Evolutionary conservation across 768 basidiomycete species (phyloP), one percentile per base, ranked within the genome.

Genomic region (Suillus luteus): DNA sequence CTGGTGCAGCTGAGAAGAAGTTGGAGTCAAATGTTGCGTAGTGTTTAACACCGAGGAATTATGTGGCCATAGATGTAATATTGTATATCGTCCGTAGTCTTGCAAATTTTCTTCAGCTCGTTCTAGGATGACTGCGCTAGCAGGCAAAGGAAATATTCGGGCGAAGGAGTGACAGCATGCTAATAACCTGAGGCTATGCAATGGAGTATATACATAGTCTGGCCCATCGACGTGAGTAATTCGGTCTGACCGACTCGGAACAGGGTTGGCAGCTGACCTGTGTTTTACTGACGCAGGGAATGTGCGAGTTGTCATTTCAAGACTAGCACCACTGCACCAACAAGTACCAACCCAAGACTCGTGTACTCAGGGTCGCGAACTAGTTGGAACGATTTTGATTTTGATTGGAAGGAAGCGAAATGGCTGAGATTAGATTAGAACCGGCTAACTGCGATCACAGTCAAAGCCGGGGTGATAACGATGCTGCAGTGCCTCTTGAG

Each of bases 1-100:
- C 46, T 35, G 43, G 44, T 44, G 46, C 31, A 24, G 37, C 51
- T 27, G n/a, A 61, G 35, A 54, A 38, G n/a, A 55, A 60, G 51
- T 7, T 64, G 24, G 37, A 65, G 37, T 54, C 65, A 33, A 37
- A 44, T 17, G 49, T 65, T 22, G 65, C 22, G 15, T 65, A 58
- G 57, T 41, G 38, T 5, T 11, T 58, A 11, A 58, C 6, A 41
- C 24, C 17, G 40, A 58, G 5, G 15, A 27, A 31, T 10, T 40
- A 14, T 27, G 57, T 58, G 41, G 10, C 55, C 37, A 10, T 38
- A n/a, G 55, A 10, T 35, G 10, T 12, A 12, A 12, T 3, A 11
- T 6, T 33, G 11, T 54, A 33, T 27, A 31, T 27, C 49, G 14
- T 17, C 15, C 11, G 19, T 54, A 5, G 31, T 33, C 19, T 12